These are phyloP conservation scores for Sicyos baderoa DNA, from an alignment of 306 rosid genomes.

Conservation along the genomic window DNA sequence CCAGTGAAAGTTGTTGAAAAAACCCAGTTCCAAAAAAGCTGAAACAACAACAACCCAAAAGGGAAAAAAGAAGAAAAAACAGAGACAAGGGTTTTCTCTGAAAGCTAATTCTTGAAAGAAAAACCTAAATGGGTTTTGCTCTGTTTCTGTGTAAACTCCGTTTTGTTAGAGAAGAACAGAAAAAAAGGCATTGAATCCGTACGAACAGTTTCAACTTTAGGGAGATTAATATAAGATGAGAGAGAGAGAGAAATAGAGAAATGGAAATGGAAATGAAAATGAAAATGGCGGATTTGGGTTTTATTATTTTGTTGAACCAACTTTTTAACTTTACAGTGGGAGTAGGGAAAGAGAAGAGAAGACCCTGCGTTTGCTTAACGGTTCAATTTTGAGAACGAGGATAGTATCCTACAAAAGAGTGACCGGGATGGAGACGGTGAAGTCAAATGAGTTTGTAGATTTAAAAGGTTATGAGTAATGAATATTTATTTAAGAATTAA, in stretches of 20 bases:
- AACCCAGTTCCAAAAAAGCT: background rate
- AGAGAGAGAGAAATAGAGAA: background rate
- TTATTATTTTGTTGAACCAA: slow-evolving; percentile 7
- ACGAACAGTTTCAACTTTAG: background rate
- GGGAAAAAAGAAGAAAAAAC: background rate
- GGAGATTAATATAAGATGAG: background rate
- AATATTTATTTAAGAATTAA: no score
- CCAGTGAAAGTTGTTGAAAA: background rate
- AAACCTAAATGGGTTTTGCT: background rate
- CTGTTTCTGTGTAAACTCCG: background rate
- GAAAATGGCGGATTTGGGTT: background rate
- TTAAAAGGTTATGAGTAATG: no score
- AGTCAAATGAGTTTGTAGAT: no score
- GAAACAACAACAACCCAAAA: slow-evolving; percentile 9
- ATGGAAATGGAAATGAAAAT: background rate
- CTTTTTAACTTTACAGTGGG: background rate
- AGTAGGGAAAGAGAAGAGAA: no score
- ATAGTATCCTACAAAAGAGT: no score
- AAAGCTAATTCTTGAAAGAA: slow-evolving; percentile 2
- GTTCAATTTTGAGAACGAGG: no score
- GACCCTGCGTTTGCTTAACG: no score
- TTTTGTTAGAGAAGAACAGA: background rate
- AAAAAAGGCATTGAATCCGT: background rate
- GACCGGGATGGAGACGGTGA: no score
- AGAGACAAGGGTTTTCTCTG: slow-evolving; percentile 15